Evolutionary conservation across 2,329 filamentous ascomycete genomes (phyloP).

Genomic region (Blastomyces percursus): DNA sequence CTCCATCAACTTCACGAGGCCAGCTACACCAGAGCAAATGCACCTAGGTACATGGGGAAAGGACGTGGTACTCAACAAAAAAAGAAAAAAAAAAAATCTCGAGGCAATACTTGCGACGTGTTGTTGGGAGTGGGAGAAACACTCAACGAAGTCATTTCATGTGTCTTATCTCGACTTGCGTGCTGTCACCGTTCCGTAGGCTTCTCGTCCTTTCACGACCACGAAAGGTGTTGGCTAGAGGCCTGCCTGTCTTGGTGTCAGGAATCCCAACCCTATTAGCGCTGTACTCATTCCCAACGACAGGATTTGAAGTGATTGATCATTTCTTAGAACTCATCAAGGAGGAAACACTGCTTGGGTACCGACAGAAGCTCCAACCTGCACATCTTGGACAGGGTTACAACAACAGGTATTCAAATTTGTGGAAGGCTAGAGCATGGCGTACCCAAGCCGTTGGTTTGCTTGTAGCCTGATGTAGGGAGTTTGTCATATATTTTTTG

Average conservation of each 20-base stretch:
- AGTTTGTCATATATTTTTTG: background rate
- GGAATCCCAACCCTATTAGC: background rate
- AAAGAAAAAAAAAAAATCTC: too few relatives aligned
- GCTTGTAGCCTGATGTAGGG: slow-evolving; percentile 2
- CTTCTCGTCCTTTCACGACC: background rate
- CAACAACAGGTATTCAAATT: slow-evolving; percentile 1
- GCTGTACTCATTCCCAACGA: background rate
- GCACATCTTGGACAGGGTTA: slow-evolving; percentile 3
- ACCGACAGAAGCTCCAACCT: background rate
- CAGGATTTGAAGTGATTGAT: slow-evolving; percentile 4
- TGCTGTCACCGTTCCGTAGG: background rate
- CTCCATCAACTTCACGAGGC: background rate
- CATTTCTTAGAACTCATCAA: background rate
- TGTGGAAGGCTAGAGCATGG: slow-evolving; percentile 4
- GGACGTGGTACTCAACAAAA: too few relatives aligned
- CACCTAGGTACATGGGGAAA: background rate
- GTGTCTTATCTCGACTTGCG: background rate
- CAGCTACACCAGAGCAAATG: background rate
- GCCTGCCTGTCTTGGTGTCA: background rate
- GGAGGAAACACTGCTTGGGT: background rate
- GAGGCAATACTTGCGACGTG: background rate
- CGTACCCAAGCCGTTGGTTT: slow-evolving; percentile 5
- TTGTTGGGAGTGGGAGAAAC: background rate
- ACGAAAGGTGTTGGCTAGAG: background rate
- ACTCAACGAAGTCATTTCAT: background rate